Base-by-base conservation (phyloP, 2,329 filamentous ascomycete species). In the Bipolaris sorokiniana region DNA sequence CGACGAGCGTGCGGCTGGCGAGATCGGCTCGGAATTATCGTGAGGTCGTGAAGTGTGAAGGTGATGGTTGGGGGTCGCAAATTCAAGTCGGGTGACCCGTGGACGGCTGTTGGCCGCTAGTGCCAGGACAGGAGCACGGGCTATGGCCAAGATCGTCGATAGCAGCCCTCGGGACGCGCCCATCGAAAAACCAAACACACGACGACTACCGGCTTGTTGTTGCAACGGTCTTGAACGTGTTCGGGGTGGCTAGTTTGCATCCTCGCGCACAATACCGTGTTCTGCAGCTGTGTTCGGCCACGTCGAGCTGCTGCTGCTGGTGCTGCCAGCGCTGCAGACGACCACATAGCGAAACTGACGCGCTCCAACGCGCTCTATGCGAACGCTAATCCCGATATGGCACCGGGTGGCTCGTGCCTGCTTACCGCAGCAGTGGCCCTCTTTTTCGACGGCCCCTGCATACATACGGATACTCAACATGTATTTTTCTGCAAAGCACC, bases 1-100 rank as follows among this genome's bases (percentile, higher is more conserved):
- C 63, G 68, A 67, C 68, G 53, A 66, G 63, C 62, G 60, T 62
- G 66, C 61, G 65, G 65, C 62, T 58, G 64, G 63, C 63, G 62
- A 61, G 63, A 60, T 54, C 60, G 64, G 63, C 62, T 64, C 59
- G 54, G 50, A 45, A 56, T 48, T 55, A 53, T 68, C 61, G 65
- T 68, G 65, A 68, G 46, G 63, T 63, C 59, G 64, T 63, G 65
- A 64, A 56, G 58, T 51, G 53, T 59, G 59, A 52, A 55, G 51
- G 56, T 64, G 63, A 58, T 64, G 57, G 54, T 56, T 58, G 62
- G 58, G 60, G 53, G 52, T 53, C 54, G 57, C 51, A 55, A 59
- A 56, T 62, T 54, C 51, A 54, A 51, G 54, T 59, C 51, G 55
- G 58, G 45, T 58, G 57, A 51, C 59, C 48, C 48, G 48, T 50